Evolutionary conservation across 345 rosid species (phyloP), one percentile per base, ranked within the genome.

Genomic region (Corchorus capsularis): DNA sequence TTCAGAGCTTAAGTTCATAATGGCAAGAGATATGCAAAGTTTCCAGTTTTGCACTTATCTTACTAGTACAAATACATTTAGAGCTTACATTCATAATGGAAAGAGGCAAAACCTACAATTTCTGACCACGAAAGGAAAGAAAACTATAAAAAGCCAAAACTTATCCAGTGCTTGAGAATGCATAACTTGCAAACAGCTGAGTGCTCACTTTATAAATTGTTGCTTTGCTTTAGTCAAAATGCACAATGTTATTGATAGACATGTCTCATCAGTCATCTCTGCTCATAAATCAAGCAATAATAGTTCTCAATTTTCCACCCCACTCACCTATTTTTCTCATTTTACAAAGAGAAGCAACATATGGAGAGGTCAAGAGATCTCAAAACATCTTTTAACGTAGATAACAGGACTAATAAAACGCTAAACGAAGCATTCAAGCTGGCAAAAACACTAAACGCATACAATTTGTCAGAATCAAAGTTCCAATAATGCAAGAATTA

Each of bases 391-490:
- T 4, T 73, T 68, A 68, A 49, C 72, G 34, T 72, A 56, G 41
- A 37, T 34, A 74, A 60, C 27, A 68, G 59, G 62, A 56, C 65
- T 69, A 61, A 63, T 47, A 22, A 66, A 11, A 39, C 59, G 20
- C 63, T 63, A 10, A 63, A 64, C 15, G 20, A 61, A 73, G 47
- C 64, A 54, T 56, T 35, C 41, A 66, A 72, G 66, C 61, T 67
- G 53, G 39, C 53, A 53, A 59, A 53, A 59, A 17, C 53, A 60
- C 54, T 16, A 37, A 70, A 53, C 4, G 8, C 55, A 16, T 46
- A 43, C 41, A 39, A 20, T 20, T 1, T 8, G 13, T 22, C 55
- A 54, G 35, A 65, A 67, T 55, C 13, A 34, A 8, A 75, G 61
- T 3, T 45, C 62, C 20, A 50, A 62, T 12, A 43, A 62, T 45